phyloP scores from a whole-genome alignment of 1,284 basidiomycete species.

The Stygiomarasmius scandens region DNA sequence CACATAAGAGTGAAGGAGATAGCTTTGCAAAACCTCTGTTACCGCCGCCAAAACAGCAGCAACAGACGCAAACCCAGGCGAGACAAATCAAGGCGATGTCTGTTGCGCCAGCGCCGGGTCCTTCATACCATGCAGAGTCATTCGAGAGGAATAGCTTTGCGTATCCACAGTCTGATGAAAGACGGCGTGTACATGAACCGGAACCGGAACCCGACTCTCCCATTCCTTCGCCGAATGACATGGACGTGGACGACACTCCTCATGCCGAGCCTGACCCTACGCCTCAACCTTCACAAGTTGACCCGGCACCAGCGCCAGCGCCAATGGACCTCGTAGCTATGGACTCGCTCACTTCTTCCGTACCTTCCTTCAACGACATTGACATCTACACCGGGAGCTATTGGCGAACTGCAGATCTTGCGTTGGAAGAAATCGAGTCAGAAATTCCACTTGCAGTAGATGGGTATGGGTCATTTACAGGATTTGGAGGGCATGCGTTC shows the following conservation, averaged over 20 bases:
- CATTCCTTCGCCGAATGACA: neutral
- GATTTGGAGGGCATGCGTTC: no score
- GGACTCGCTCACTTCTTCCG: no score
- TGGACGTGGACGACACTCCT: neutral
- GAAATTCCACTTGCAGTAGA: neutral
- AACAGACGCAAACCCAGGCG: neutral
- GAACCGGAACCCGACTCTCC: neutral
- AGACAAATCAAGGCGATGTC: neutral
- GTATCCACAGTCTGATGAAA: neutral
- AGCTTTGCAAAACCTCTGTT: slow-evolving; percentile 22
- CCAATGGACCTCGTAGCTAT: no score
- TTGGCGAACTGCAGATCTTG: slow-evolving; percentile 14
- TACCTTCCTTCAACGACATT: no score
- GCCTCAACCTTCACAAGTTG: neutral
- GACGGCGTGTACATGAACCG: neutral
- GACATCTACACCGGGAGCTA: slow-evolving; percentile 14
- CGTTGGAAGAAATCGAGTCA: neutral
- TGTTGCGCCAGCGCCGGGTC: neutral
- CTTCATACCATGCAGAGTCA: neutral
- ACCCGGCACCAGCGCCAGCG: no score
- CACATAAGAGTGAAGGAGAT: slow-evolving; percentile 11
- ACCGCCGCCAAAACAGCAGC: slow-evolving; percentile 12
- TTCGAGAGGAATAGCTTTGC: neutral
- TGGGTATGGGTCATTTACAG: no score
- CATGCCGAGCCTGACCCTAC: neutral